Evolutionary conservation across 495 filamentous ascomycete species (phyloP).

Genomic region (Recurvomyces mirabilis): DNA sequence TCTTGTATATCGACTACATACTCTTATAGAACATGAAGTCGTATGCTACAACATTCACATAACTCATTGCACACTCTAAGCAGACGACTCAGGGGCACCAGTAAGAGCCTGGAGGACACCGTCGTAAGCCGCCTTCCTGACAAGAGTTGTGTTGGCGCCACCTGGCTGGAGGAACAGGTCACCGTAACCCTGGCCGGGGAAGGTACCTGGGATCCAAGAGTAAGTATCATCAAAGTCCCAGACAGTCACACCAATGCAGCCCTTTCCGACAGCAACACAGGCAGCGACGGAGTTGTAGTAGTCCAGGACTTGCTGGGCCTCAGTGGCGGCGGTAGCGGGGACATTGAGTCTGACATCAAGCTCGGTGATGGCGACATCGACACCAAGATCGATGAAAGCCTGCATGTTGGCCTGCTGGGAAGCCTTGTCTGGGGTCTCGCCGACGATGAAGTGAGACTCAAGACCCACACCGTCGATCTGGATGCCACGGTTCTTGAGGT

Average conservation of each 20-base stretch:
- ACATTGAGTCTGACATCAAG: conserved; percentile 42
- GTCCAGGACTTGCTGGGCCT: conserved; percentile 45
- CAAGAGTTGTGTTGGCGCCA: conserved; percentile 13
- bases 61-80: no score
- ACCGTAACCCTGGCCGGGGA: conserved; percentile 23
- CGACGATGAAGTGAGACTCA: conserved; percentile 47
- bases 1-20: no score
- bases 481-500: conserved; percentile 37
- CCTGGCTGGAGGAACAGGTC: conserved; percentile 22
- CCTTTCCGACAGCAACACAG: conserved; percentile 44
- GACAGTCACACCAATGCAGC: conserved; percentile 59
- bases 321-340: conserved; percentile 34
- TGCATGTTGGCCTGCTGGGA: conserved; percentile 32
- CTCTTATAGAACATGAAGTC: no score
- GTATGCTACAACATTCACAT: no score
- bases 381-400: conserved; percentile 36
- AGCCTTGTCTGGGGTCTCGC: conserved; percentile 32
- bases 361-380: conserved; percentile 55
- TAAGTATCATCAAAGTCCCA: conserved; percentile 50
- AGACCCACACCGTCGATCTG: conserved; percentile 51
- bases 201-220: conserved; percentile 28
- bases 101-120: conserved; percentile 11
- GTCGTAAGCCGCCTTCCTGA: conserved; percentile 17
- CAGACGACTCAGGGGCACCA: conserved; percentile 5
- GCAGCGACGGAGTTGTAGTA: conserved; percentile 48